Base-by-base conservation (phyloP, 208 protist species). In the Phytomonas francai region DNA sequence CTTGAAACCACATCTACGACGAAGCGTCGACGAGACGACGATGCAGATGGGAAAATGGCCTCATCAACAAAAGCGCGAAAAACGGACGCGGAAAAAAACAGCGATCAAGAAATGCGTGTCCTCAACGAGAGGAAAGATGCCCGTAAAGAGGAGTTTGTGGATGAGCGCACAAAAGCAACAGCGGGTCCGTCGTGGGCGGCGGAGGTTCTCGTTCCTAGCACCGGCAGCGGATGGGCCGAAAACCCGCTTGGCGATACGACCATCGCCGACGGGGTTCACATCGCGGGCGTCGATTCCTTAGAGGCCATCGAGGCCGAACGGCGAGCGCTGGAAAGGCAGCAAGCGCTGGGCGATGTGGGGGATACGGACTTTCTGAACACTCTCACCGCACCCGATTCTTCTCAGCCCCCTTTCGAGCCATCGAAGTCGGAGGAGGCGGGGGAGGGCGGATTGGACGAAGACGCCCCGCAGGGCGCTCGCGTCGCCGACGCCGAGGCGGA, bases 331-430 rank as follows among this genome's bases (percentile, higher is more conserved):
- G 78, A 71, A 59, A 73, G 80, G 63, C 89, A 95, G 72, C 73
- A 87, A 68, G 70, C 68, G 45, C 74, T 96, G 12, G 86, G 85
- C 0, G 68, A 71, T 9, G 83, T 96, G 39, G 84, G 78, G 61
- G 90, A 96, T 51, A 79, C 88, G 75, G 90, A 91, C 69, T 96
- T 96, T 62, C 72, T 96, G 4, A 60, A 83, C 28, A 78, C 63
- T 31, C 60, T 79, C 7, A 67, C 67, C 9, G 70, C 66, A 61
- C 27, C 22, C 5, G 59, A 31, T 34, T 1, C 33, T 27, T 11
- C 32, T 11, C 22, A 12, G 12, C 29, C n/a, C 63, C 68, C 28
- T 65, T 56, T 39, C 65, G 65, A 22, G 36, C 45, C 7, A 63
- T 65, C 14, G 68, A 61, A 33, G 56, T 33, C 39, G 14, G 2